phyloP scores from a whole-genome alignment of 73 alveolate genomes.

The Paramecium octaurelia region DNA sequence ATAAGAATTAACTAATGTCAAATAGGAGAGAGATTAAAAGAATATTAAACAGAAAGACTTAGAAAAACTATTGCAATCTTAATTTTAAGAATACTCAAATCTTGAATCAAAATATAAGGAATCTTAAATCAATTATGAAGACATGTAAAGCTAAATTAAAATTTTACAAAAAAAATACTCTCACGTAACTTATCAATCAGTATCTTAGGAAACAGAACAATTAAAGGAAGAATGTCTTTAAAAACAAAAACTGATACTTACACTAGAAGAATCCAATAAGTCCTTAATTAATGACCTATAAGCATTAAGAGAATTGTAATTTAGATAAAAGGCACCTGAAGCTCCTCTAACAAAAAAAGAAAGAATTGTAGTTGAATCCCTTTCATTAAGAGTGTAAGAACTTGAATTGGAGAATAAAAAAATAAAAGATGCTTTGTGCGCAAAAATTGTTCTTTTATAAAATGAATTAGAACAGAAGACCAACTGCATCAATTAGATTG shows the following conservation, averaged over 20 bases:
- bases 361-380: slow-evolving; percentile 35
- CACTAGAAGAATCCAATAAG: neutral
- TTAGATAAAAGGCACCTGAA: neutral
- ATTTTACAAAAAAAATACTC: neutral
- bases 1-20: neutral
- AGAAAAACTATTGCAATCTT: neutral
- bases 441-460: neutral
- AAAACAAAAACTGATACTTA: neutral
- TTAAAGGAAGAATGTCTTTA: neutral
- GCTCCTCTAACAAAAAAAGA: slow-evolving; percentile 37
- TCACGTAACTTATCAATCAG: neutral
- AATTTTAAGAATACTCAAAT: neutral
- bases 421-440: neutral
- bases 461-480: neutral
- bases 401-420: slow-evolving; percentile 6
- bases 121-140: neutral
- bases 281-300: neutral
- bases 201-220: slow-evolving; percentile 7
- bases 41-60: neutral
- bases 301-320: neutral
- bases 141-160: neutral
- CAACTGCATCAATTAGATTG: neutral
- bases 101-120: slow-evolving; percentile 15
- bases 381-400: slow-evolving; percentile 43
- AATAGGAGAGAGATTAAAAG: slow-evolving; percentile 7